These are phyloP conservation scores for Rhynchosporium graminicola DNA, from an alignment of 2,329 filamentous ascomycete genomes.

Conservation along the genomic window DNA sequence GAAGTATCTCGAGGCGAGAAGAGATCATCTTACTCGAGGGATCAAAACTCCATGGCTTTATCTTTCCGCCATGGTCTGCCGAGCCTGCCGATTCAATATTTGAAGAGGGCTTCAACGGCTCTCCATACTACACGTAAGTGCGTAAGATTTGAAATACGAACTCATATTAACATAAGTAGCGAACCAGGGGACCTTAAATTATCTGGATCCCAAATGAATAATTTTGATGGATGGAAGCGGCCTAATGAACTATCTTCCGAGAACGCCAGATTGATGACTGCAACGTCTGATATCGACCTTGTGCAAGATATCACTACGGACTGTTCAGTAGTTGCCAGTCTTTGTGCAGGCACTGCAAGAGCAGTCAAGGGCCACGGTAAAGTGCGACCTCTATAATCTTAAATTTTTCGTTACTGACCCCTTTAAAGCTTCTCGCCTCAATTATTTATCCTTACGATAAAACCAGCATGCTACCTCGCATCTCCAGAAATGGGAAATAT, in stretches of 20 bases:
- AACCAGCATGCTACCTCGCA: slow-evolving; percentile 53
- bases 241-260: slow-evolving; percentile 54
- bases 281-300: slow-evolving; percentile 68
- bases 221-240: slow-evolving; percentile 84
- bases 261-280: slow-evolving; percentile 52
- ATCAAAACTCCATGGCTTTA: slow-evolving; percentile 77
- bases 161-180: slow-evolving; percentile 47
- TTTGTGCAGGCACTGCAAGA: slow-evolving; percentile 78
- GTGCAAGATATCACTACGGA: slow-evolving; percentile 96
- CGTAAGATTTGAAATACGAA: slow-evolving; percentile 12
- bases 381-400: slow-evolving; percentile 47
- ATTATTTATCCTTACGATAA: slow-evolving; percentile 76
- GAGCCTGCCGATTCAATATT: slow-evolving; percentile 66
- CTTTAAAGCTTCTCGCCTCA: slow-evolving; percentile 63
- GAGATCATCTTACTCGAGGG: slow-evolving; percentile 74
- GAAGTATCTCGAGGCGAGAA: slow-evolving; percentile 68
- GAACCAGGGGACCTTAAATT: slow-evolving; percentile 71
- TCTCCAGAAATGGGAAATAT: slow-evolving; percentile 85
- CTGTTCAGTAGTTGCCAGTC: slow-evolving; percentile 93
- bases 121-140: slow-evolving; percentile 61
- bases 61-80: slow-evolving; percentile 82
- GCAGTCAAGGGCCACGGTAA: slow-evolving; percentile 67
- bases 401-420: slow-evolving; percentile 15
- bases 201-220: slow-evolving; percentile 70
- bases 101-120: slow-evolving; percentile 48